These are phyloP conservation scores for Kodamaea sp. DNA, from an alignment of 1,139 yeast genomes.

Conservation along the genomic window DNA sequence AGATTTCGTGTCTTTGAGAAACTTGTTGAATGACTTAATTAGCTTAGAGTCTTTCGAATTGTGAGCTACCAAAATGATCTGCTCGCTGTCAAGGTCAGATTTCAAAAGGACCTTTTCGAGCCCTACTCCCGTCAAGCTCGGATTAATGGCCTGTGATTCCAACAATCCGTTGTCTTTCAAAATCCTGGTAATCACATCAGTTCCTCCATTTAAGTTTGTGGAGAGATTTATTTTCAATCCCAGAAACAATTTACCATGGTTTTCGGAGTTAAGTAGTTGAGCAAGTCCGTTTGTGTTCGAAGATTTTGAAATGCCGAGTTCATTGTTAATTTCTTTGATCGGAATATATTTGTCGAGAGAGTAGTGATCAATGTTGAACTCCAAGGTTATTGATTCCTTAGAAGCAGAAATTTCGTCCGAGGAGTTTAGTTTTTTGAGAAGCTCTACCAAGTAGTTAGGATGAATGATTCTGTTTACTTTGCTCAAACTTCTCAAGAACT, in stretches of 20 bases:
- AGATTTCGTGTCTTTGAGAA: constrained; percentile 22
- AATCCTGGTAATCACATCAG: constrained; percentile 59
- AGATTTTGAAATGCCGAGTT: constrained; percentile 28
- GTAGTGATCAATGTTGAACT: constrained; percentile 33
- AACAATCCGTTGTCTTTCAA: constrained; percentile 64
- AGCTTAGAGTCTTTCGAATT: constrained; percentile 46
- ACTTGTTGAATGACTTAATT: constrained; percentile 38
- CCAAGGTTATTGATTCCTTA: constrained; percentile 22
- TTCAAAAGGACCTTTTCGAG: constrained; percentile 10
- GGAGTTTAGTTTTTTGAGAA: constrained; percentile 28
- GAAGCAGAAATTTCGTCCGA: constrained; percentile 13
- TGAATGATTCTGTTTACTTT: constrained; percentile 43
- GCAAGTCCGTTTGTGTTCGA: constrained; percentile 21
- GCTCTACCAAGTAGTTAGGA: constrained; percentile 47
- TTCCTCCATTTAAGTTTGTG: constrained; percentile 67
- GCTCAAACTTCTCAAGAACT: constrained; percentile 58
- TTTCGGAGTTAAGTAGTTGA: constrained; percentile 23
- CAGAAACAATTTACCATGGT: constrained; percentile 43
- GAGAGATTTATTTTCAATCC: constrained; percentile 58
- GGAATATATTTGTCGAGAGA: constrained; percentile 37
- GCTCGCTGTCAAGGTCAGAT: constrained; percentile 17
- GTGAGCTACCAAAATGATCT: constrained; percentile 36
- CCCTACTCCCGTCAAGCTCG: constrained; percentile 7
- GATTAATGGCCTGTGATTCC: constrained; percentile 34
- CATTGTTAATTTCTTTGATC: constrained; percentile 30